Evolutionary conservation across 176 grass and related monocot species (phyloP).

Genomic region (Chloris gayana): DNA sequence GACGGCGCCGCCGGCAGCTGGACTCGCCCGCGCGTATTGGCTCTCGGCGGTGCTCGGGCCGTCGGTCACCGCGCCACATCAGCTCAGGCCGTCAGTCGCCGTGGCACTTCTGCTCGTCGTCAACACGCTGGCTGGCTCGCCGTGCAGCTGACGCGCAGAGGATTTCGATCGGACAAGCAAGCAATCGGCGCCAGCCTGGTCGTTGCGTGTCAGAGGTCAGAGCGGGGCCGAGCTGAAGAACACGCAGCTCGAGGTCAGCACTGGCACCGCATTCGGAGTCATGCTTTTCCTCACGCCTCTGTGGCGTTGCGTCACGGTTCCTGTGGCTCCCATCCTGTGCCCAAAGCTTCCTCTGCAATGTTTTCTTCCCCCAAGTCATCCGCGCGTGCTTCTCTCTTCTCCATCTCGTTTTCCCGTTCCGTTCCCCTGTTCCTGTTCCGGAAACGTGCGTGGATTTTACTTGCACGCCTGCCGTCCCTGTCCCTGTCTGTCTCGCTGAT

Average conservation of each 20-base stretch:
- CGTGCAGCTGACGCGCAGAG: neutral
- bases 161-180: neutral
- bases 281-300: neutral
- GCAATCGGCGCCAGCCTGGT: neutral
- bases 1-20: neutral
- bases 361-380: neutral
- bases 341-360: neutral
- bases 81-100: neutral
- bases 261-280: neutral
- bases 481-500: neutral
- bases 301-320: neutral
- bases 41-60: neutral
- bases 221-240: neutral
- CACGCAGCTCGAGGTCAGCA: conserved; percentile 17
- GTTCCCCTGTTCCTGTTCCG: neutral
- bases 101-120: neutral
- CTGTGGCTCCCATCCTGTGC: neutral
- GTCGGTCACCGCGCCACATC: no score
- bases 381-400: no score
- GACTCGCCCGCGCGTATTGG: neutral
- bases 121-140: neutral
- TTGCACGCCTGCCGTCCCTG: neutral
- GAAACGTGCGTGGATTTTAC: neutral
- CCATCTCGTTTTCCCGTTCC: neutral
- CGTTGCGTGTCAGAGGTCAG: conserved; percentile 6